Conservation (phyloP, 805 yeast species). For the Suhomyces sp. region DNA sequence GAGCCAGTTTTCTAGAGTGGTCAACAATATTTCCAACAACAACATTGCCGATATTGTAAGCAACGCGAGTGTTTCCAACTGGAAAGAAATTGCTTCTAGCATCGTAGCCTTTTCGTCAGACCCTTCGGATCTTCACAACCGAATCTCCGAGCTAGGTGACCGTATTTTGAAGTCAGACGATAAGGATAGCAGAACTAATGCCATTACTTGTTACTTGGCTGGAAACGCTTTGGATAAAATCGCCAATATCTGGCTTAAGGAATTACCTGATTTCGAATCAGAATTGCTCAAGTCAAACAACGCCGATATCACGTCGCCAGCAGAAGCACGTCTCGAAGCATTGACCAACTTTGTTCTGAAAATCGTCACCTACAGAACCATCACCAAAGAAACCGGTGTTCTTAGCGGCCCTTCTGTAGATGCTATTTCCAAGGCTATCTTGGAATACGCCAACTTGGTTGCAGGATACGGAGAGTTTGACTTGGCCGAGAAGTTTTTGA, state of each 20-base stretch:
- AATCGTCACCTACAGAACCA: constrained; percentile 67
- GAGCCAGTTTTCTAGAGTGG: constrained; percentile 65
- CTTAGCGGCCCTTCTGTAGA: constrained; percentile 45
- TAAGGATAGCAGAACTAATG: constrained; percentile 58
- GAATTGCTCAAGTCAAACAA: constrained; percentile 46
- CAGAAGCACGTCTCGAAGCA: constrained; percentile 81
- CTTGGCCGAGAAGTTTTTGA: constrained; percentile 68
- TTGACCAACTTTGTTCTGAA: constrained; percentile 81
- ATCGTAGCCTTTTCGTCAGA: constrained; percentile 55
- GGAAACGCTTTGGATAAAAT: constrained; percentile 80
- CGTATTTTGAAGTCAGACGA: constrained; percentile 46
- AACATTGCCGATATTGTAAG: constrained; percentile 67
- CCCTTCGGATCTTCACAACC: constrained; percentile 47
- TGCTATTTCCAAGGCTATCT: constrained; percentile 55
- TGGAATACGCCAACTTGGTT: constrained; percentile 79
- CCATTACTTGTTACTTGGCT: constrained; percentile 73
- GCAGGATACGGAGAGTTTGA: constrained; percentile 83
- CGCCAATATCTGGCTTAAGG: constrained; percentile 80
- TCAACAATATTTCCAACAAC: constrained; percentile 59
- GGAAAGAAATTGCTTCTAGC: constrained; percentile 80
- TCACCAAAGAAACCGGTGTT: constrained; percentile 35
- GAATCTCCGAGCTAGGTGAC: constrained; percentile 72
- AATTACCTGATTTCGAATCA: constrained; percentile 46
- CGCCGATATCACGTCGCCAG: constrained; percentile 50
- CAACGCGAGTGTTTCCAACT: constrained; percentile 71